Conservation (phyloP, 371 early-diverging fungal species). For the Phascolomyces articulosus region DNA sequence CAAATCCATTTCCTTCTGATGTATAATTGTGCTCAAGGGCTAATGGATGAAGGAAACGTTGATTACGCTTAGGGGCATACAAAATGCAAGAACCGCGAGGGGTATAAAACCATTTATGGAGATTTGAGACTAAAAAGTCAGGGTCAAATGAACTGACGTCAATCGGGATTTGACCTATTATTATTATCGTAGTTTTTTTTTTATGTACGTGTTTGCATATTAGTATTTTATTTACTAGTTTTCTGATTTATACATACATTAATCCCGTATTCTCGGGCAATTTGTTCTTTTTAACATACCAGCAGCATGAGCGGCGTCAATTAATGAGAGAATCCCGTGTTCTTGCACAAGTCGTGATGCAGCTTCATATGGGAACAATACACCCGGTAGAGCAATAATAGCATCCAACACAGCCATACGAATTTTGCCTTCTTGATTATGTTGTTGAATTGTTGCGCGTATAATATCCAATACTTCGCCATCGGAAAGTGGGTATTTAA, state of each 20-base stretch:
- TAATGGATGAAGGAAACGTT: constrained; percentile 54
- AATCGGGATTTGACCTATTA: constrained; percentile 62
- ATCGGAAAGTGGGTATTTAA: constrained; percentile 35
- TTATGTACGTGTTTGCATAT: no score
- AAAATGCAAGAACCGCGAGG: constrained; percentile 65
- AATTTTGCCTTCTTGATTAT: constrained; percentile 34
- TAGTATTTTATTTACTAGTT: background rate
- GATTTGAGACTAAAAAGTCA: constrained; percentile 74
- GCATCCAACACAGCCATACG: constrained; percentile 62
- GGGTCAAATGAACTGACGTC: constrained; percentile 56
- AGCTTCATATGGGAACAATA: constrained; percentile 61
- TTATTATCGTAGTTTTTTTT: no score
- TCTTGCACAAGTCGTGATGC: constrained; percentile 46
- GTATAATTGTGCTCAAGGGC: constrained; percentile 54
- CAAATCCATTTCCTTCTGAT: constrained; percentile 16
- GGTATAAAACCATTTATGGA: constrained; percentile 78
- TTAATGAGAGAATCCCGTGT: constrained; percentile 55
- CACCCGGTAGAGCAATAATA: constrained; percentile 56
- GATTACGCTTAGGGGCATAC: constrained; percentile 56
- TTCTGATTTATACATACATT: no score
- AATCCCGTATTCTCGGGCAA: no score
- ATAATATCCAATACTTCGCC: constrained; percentile 29
- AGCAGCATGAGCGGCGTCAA: constrained; percentile 77
- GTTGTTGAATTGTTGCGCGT: constrained; percentile 20
- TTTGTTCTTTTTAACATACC: no score